phyloP scores from a whole-genome alignment of 345 rosid genomes.

The Brassica rapa region DNA sequence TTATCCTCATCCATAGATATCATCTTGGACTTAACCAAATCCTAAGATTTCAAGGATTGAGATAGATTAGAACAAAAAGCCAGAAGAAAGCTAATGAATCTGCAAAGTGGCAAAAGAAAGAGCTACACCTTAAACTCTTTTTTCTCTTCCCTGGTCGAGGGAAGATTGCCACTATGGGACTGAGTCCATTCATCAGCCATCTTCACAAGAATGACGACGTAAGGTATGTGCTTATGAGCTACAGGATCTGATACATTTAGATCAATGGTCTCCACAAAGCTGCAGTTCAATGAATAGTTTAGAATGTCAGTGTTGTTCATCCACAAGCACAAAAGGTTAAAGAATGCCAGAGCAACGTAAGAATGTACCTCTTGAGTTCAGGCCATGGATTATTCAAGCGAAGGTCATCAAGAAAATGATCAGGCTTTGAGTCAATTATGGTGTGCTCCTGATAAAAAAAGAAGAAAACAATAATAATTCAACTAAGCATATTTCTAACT shows the following conservation, averaged over 20 bases:
- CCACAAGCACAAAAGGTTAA: background rate
- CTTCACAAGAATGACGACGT: conserved; percentile 83
- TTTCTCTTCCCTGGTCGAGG: conserved; percentile 87
- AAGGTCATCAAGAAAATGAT: conserved; percentile 94
- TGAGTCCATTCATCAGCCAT: conserved; percentile 82
- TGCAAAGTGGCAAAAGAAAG: conserved; percentile 23
- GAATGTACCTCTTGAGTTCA: conserved; percentile 65
- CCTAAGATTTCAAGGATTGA: conserved; percentile 51
- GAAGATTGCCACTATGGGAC: conserved; percentile 71
- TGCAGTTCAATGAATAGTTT: conserved; percentile 32
- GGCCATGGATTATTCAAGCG: conserved; percentile 97
- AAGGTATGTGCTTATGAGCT: conserved; percentile 92
- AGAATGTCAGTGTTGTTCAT: conserved; percentile 9
- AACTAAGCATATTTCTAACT: conserved; percentile 8
- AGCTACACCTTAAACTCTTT: conserved; percentile 74
- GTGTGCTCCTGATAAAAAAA: conserved; percentile 73
- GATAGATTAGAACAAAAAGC: conserved; percentile 26
- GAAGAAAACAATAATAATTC: background rate
- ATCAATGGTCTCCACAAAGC: conserved; percentile 81
- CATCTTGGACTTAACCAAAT: conserved; percentile 76
- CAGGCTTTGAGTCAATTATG: conserved; percentile 92
- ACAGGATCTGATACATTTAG: conserved; percentile 71
- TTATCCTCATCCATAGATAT: conserved; percentile 79
- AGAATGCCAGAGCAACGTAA: background rate
- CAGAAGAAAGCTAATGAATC: conserved; percentile 12